Base-by-base conservation (phyloP, 768 basidiomycete species). In the Amanita exitialis region DNA sequence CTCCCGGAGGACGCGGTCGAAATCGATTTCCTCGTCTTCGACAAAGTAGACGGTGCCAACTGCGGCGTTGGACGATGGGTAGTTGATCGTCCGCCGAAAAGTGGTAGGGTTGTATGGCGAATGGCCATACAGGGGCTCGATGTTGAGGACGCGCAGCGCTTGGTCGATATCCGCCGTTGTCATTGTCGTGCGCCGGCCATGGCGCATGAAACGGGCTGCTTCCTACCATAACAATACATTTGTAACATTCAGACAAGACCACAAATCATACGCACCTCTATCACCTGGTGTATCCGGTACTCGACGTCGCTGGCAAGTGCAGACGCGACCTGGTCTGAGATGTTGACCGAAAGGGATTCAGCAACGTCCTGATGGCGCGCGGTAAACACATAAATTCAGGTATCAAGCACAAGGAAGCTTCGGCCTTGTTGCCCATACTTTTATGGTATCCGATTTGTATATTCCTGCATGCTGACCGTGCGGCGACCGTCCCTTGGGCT, bases 1-100 rank as follows among this genome's bases (percentile, higher is more conserved):
- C 59, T 90, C 88, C 49, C 88, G 79, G 37, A 97, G 67, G 8
- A 93, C 82, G 48, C 83, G 89, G 62, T 94, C 90, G 59, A 99
- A 92, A 67, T 98, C 96, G 44, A 99, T 86, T 66, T 98, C 96
- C 58, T 97, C 93, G 62, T 99, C 96, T 54, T 96, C 91, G 15
- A 95, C 81, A 59, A 91, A 92, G 69, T 91, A 97, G 3, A 98
- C 86, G 2, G 87, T 69, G 1, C 86, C 87, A 4, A 79, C 77
- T 3, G 74, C 64, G 8, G 72, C 69, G 39, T 69, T 52, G 55
- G 77, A 68, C 12, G 50, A 34, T 8, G 76, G 70, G 55, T 75
- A 78, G 44, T 79, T 74, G 21, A 78, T 75, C 42, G 77, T 75
- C 49, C 76, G 70, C 59, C 79, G 80, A 71, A 80, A 89, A 2